These are phyloP conservation scores for Ulota crispa DNA, from an alignment of 225 moss, liverwort and hornwort genomes.

Conservation along the genomic window DNA sequence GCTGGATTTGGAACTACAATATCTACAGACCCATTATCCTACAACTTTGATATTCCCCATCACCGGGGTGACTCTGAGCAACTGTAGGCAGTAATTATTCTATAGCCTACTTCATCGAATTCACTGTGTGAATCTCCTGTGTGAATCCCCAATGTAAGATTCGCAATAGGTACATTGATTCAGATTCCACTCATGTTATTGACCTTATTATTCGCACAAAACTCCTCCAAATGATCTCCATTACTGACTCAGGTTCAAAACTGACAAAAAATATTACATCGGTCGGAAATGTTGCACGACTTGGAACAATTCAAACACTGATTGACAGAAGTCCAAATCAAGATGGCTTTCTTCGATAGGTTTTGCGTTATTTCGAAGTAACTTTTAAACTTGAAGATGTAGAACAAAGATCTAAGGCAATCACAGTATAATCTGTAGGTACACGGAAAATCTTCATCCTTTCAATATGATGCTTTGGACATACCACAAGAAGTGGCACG, in stretches of 20 bases:
- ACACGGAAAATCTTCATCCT: not conserved
- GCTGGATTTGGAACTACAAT: not conserved
- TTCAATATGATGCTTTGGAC: not conserved
- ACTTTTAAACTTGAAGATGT: not conserved
- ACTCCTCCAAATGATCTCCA: not conserved
- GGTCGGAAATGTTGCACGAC: not conserved
- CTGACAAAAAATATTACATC: not conserved
- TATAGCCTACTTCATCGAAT: not conserved
- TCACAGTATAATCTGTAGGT: not conserved
- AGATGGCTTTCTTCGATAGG: not conserved
- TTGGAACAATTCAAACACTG: not conserved
- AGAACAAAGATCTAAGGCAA: not conserved
- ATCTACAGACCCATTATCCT: not conserved
- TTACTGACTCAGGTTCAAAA: not conserved
- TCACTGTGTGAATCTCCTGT: not conserved
- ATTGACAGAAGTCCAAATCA: not conserved
- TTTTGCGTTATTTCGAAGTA: not conserved
- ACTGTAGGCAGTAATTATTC: not conserved
- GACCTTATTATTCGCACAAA: not conserved
- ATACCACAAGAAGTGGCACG: conserved; percentile 39
- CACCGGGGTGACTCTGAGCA: not conserved
- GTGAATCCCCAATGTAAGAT: not conserved
- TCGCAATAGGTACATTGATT: not conserved
- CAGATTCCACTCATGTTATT: not conserved
- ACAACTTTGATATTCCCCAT: not conserved